phyloP scores from a whole-genome alignment of 164 flowering plant genomes.

The Piper betle region DNA sequence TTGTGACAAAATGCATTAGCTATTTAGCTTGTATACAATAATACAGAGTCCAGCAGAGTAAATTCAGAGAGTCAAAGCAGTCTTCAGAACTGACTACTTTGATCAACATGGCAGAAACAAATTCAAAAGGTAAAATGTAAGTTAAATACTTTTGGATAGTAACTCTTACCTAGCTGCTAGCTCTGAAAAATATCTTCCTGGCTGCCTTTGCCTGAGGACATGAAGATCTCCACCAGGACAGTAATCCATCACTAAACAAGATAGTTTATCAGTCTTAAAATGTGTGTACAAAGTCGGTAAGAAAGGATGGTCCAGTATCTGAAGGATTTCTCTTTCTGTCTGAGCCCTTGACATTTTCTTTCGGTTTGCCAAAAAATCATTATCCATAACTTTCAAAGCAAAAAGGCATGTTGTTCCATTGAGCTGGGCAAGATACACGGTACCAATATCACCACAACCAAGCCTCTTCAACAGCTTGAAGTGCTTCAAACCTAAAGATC shows the following conservation, averaged over 20 bases:
- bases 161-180: slow-evolving; percentile 54
- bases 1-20: not conserved
- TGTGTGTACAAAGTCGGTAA: slow-evolving; percentile 75
- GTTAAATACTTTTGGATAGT: not conserved
- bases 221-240: slow-evolving; percentile 92
- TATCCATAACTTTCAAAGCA: slow-evolving; percentile 84
- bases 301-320: slow-evolving; percentile 86
- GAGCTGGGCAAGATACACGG: slow-evolving; percentile 74
- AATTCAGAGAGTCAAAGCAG: too few relatives aligned
- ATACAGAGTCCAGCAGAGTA: not conserved
- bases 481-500: slow-evolving; percentile 38
- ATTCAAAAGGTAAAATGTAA: too few relatives aligned
- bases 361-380: slow-evolving; percentile 44
- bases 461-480: slow-evolving; percentile 67
- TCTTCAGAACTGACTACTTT: too few relatives aligned
- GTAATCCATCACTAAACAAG: slow-evolving; percentile 83
- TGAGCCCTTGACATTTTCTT: slow-evolving; percentile 60
- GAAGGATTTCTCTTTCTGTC: slow-evolving; percentile 70
- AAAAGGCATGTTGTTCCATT: slow-evolving; percentile 50
- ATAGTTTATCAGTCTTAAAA: slow-evolving; percentile 49
- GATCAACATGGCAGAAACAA: too few relatives aligned
- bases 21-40: too few relatives aligned
- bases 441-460: slow-evolving; percentile 90
- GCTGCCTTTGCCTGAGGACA: slow-evolving; percentile 71
- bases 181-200: slow-evolving; percentile 46